Percentiles rank a stretch among this genome's conserved stretches.
These are phyloP conservation scores for Macrolepiota fuliginosa DNA, from an alignment of 768 basidiomycete genomes.

Conservation along the genomic window DNA sequence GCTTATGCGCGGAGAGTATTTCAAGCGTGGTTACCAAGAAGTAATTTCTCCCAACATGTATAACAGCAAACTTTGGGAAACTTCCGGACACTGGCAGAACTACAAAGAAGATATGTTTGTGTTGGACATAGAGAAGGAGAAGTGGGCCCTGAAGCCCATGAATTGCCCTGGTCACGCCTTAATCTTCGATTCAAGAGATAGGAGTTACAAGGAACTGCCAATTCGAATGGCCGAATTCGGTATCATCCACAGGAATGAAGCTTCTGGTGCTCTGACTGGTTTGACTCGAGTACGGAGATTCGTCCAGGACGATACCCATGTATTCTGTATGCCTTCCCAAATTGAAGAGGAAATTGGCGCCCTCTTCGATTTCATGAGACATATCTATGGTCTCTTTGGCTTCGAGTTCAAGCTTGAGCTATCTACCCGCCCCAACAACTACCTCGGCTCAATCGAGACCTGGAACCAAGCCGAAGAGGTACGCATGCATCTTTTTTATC, in stretches of 20 bases:
- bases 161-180: conserved; percentile 98
- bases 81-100: conserved; percentile 97
- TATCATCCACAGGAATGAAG: conserved; percentile 95
- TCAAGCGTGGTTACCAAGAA: conserved; percentile 94
- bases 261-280: conserved; percentile 90
- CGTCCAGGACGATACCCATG: conserved; percentile 97
- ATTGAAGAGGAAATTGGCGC: conserved; percentile 83
- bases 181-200: conserved; percentile 92
- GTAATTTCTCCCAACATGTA: conserved; percentile 99
- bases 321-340: conserved; percentile 96
- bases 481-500: conserved; percentile 17
- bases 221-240: conserved; percentile 99
- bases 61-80: conserved; percentile 96
- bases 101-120: conserved; percentile 98
- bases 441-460: conserved; percentile 82
- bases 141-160: conserved; percentile 97
- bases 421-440: conserved; percentile 95
- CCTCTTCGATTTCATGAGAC: conserved; percentile 93
- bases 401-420: conserved; percentile 93
- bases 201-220: conserved; percentile 93
- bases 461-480: conserved; percentile 91
- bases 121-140: conserved; percentile 93
- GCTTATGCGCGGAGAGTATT: conserved; percentile 93
- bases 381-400: conserved; percentile 91
- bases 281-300: conserved; percentile 92